Evolutionary conservation across 495 filamentous ascomycete genomes (phyloP), one percentile per base, ranked within the genome.

Genomic region (Thermothielavioides terrestris): DNA sequence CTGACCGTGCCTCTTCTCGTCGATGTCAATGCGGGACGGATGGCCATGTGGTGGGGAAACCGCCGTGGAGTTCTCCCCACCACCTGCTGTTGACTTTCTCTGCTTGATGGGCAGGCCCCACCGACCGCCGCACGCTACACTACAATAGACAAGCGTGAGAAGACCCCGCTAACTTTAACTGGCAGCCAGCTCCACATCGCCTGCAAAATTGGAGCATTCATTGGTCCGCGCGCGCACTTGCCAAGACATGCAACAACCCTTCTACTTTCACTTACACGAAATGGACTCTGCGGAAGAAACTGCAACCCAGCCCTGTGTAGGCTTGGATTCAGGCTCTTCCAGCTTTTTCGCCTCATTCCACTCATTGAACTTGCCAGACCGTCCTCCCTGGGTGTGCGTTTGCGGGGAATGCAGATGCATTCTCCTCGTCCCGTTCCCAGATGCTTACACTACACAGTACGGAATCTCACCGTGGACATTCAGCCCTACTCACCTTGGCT

Each of bases 201-300:
- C 18, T 14, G 26, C 17, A 11, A 31, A 30, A 8, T 0, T 12
- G 8, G 26, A 38, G 14, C 23, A 12, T 22, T 25, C 23, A 53
- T 49, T 54, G 38, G 51, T 14, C 21, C 14, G 12, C 1, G 17
- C 10, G 21, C 37, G 22, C 40, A 18, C 22, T 23, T 12, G 41
- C 32, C 49, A 39, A 46, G 40, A 23, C 49, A 41, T 45, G 35
- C 42, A 41, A 46, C 42, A 14, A 35, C 46, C 49, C 49, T 52
- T 46, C 41, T 42, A 52, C 27, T 44, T 51, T 36, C 40, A 44
- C 5, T 26, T n/a, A 8, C 17, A 32, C 12, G 1, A 15, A 31
- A 46, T 35, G 43, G 32, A n/a, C 35, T 18, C 25, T 21, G 28
- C 14, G 2, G 20, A 35, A 36, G 17, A 18, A 35, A 14, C 30